phyloP scores from a whole-genome alignment of 352 stramenopile species.

The Phytophthora hibernalis region DNA sequence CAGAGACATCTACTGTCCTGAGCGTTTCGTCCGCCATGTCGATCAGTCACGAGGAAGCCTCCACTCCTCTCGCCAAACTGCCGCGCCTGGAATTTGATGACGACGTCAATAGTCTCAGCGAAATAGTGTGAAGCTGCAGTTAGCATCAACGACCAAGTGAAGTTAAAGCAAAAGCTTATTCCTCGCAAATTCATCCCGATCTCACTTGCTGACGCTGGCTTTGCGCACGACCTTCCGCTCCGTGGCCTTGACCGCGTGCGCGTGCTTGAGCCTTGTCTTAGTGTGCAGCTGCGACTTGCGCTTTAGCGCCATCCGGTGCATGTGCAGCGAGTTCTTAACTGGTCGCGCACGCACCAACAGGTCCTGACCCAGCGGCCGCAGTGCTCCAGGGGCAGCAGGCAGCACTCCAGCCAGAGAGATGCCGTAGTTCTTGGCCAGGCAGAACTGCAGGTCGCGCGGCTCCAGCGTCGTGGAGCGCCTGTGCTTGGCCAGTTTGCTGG shows the following conservation, averaged over 20 bases:
- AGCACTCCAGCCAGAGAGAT: slow-evolving; percentile 80
- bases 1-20: slow-evolving; percentile 10
- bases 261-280: slow-evolving; percentile 62
- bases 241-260: slow-evolving; percentile 41
- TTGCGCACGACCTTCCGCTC: slow-evolving; percentile 71
- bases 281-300: slow-evolving; percentile 66
- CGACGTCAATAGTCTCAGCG: slow-evolving; percentile 60
- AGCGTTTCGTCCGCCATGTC: slow-evolving; percentile 22
- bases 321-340: slow-evolving; percentile 82
- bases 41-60: slow-evolving; percentile 18
- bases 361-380: slow-evolving; percentile 67
- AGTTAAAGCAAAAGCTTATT: neutral
- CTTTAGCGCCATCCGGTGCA: slow-evolving; percentile 84
- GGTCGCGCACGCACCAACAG: slow-evolving; percentile 62
- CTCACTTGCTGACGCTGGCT: slow-evolving; percentile 49
- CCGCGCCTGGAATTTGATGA: slow-evolving; percentile 73
- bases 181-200: neutral
- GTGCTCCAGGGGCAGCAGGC: slow-evolving; percentile 18
- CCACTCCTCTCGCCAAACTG: slow-evolving; percentile 46
- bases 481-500: slow-evolving; percentile 72
- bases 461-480: slow-evolving; percentile 77
- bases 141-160: neutral
- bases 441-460: slow-evolving; percentile 82
- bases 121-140: slow-evolving; percentile 52
- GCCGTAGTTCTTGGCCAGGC: slow-evolving; percentile 86